Base-by-base conservation (phyloP, 1,139 yeast species). In the Saccharomycopsis phalli region DNA sequence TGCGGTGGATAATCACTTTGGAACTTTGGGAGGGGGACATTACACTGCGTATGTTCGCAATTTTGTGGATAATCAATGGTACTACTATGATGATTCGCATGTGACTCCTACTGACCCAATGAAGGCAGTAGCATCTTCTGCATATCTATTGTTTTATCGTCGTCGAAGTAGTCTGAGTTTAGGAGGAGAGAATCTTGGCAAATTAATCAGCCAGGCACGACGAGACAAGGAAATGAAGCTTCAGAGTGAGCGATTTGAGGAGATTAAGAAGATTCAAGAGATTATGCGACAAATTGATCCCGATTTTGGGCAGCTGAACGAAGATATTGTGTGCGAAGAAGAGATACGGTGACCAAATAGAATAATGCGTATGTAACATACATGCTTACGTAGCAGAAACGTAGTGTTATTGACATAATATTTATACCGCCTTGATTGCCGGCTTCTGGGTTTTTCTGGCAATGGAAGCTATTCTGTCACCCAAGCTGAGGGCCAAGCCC, bases 11-110 rank as follows among this genome's bases (percentile, higher is more conserved):
- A 88, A 88, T 57, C 98, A 91, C 57, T 88, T 70, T 56, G 98
- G 98, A 42, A 96, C 97, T 0, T 66, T 91, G 25, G 97, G 97
- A 1, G 98, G 98, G 5, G 98, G 98, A 2, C 98, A 91, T 61
- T 91, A 91, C 57, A 91, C 98, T 1, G 86, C 97, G 0, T 80
- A 76, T 51, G 96, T 74, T 1, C 81, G 80, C 57, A 88, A 88
- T 54, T 80, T 77, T 58, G 66, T 76, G 37, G 94, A 84, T 53
- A 63, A 65, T 23, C 68, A 76, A 49, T 91, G 98, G 97, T 87
- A 87, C 57, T 82, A 86, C 55, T 91, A 71, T 59, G 91, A 91
- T 56, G 98, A 91, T 58, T 78, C 95, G 6, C 62, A 80, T 28
- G 97, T 88, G 1, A 63, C 74, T 0, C 67, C 65, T 31, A 66